A percentile compares a stretch with the other conserved stretches of the same genome.
These are phyloP conservation scores for Aspergillus egyptiacus DNA, from an alignment of 495 filamentous ascomycete genomes.

Conservation along the genomic window DNA sequence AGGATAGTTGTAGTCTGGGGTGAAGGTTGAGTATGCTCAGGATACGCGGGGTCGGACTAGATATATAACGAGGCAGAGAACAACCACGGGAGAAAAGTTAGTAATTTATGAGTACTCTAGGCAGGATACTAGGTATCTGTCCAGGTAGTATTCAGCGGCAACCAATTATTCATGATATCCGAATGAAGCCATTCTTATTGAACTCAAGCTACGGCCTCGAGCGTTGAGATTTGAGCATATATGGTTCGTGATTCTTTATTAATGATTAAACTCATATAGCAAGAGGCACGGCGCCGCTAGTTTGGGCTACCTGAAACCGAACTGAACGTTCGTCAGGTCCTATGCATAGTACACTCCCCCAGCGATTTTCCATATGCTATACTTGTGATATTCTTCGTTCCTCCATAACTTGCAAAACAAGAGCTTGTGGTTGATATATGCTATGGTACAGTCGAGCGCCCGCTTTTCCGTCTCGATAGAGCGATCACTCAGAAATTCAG, in stretches of 20 bases:
- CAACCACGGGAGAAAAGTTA: too few species aligned
- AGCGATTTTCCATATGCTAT: constrained; percentile 1
- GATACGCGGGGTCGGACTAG: too few species aligned
- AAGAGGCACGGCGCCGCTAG: constrained; percentile 11
- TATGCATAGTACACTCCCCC: constrained; percentile 16
- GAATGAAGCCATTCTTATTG: too few species aligned
- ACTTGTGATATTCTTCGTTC: not conserved
- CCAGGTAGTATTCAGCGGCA: too few species aligned
- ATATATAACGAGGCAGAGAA: too few species aligned
- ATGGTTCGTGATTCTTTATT: constrained; percentile 15
- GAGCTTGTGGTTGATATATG: constrained; percentile 7
- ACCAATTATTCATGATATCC: too few species aligned
- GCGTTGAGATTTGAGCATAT: too few species aligned
- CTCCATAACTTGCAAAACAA: not conserved
- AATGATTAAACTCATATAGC: constrained; percentile 18
- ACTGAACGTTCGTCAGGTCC: constrained; percentile 5
- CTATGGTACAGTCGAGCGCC: constrained; percentile 33
- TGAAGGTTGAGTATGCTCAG: too few species aligned
- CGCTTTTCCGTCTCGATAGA: not conserved
- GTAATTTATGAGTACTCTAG: too few species aligned
- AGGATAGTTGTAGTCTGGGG: too few species aligned
- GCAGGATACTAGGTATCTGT: too few species aligned
- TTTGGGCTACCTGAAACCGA: constrained; percentile 7
- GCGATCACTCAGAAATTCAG: not conserved
- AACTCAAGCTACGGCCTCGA: too few species aligned